Evolutionary conservation across 805 yeast species (phyloP), one percentile per base, ranked within the genome.

Genomic region (Lipomyces orientalis): DNA sequence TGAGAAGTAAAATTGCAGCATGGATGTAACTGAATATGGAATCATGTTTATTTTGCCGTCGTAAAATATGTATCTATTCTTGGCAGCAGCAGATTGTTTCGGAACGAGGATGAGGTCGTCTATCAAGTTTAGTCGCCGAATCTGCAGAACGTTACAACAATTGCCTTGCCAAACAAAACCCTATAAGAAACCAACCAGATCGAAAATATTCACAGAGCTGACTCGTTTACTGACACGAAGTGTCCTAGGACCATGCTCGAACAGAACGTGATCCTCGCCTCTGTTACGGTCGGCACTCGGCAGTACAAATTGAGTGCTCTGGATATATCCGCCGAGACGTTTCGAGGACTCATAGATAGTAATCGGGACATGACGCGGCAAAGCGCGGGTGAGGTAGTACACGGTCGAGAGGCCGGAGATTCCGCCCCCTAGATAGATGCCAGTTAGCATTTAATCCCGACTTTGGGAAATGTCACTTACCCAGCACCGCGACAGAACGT

Each of bases 241-340:
- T 0, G 98, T 95, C 60, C 98, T 81, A 0, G 99, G 98, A 0
- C 98, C 99, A 69, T 88, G 89, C 74, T 95, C 98, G 37, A 91
- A 77, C 2, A 82, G 67, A 0, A 84, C 76, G 69, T 73, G 29
- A 10, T 29, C 59, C 8, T 49, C 55, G 43, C 56, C 22, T 14
- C 3, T 14, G 25, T 39, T n/a, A 34, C 31, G 9, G 16, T 52
- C 37, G 37, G 14, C 22, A 8, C 19, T n/a, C 33, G 68, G 64
- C 49, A 61, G 31, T 54, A n/a, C n/a, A 14, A 59, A 29, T 22
- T 73, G 71, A n/a, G 80, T 76, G 12, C 74, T 72, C 65, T 84
- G 78, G 75, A 94, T 90, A 85, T 90, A 93, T 0, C 99, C 99
- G 14, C 97, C 98, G 4, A 86, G 78, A 52, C 86, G 79, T 0